phyloP scores from a whole-genome alignment of 345 rosid genomes.

The Cardamine resedifolia region DNA sequence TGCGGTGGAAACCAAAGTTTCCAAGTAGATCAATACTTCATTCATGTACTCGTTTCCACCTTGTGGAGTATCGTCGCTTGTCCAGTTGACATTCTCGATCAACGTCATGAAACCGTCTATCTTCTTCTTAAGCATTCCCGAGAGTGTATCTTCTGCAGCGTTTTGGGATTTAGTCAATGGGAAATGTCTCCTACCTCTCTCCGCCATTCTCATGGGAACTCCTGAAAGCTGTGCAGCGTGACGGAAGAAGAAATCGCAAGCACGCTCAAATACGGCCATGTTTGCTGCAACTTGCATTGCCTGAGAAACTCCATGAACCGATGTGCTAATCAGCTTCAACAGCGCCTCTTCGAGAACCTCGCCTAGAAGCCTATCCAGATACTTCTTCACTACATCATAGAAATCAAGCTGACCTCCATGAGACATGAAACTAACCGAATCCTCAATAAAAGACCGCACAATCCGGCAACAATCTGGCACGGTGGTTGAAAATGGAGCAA shows the following conservation, averaged over 20 bases:
- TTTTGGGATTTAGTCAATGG: conserved; percentile 82
- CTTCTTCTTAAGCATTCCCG: conserved; percentile 86
- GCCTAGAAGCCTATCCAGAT: conserved; percentile 80
- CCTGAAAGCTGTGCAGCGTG: conserved; percentile 98
- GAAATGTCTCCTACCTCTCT: conserved; percentile 91
- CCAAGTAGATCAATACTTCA: conserved; percentile 89
- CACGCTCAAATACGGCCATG: conserved; percentile 95
- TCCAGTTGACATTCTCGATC: conserved; percentile 96
- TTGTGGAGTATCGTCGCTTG: conserved; percentile 73
- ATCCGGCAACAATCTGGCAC: conserved; percentile 96
- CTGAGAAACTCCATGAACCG: conserved; percentile 86
- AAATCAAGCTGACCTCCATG: conserved; percentile 93
- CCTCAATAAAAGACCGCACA: conserved; percentile 92
- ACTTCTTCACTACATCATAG: conserved; percentile 88
- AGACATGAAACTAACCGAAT: conserved; percentile 95
- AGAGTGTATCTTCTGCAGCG: conserved; percentile 86
- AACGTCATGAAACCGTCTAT: conserved; percentile 88
- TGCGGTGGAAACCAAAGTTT: conserved; percentile 90
- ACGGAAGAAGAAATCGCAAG: conserved; percentile 93
- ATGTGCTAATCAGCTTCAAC: conserved; percentile 71
- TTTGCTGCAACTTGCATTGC: conserved; percentile 99
- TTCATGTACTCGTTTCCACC: conserved; percentile 93
- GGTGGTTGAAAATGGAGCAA: conserved; percentile 93
- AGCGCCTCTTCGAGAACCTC: conserved; percentile 87
- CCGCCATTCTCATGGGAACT: conserved; percentile 89